Percentiles rank a stretch among this genome's conserved stretches.
These are phyloP conservation scores for Podaxis mareebaensis DNA, from an alignment of 768 basidiomycete species.

Conservation along the genomic window DNA sequence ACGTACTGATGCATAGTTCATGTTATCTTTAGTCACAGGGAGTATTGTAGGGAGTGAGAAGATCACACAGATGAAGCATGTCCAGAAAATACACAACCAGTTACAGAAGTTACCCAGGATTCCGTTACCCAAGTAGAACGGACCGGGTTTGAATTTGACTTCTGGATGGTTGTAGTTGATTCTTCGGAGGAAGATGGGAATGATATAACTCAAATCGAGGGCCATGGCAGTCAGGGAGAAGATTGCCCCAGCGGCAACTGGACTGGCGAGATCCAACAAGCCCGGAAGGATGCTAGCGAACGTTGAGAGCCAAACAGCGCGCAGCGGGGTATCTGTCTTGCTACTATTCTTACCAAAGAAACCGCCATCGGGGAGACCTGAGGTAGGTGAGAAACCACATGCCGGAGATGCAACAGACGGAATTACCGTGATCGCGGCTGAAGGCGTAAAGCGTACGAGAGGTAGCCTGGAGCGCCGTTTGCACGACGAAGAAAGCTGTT, in stretches of 20 bases:
- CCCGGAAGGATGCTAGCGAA: constrained; percentile 68
- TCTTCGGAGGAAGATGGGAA: constrained; percentile 77
- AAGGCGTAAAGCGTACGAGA: constrained; percentile 85
- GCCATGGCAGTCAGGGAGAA: constrained; percentile 83
- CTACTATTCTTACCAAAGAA: constrained; percentile 70
- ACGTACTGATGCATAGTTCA: constrained; percentile 81
- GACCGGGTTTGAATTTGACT: constrained; percentile 82
- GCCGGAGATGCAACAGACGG: neutral
- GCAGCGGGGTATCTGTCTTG: constrained; percentile 71
- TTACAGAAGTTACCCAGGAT: constrained; percentile 63
- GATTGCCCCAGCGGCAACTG: constrained; percentile 76
- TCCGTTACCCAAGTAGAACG: constrained; percentile 82
- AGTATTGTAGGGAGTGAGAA: constrained; percentile 70
- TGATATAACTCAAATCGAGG: constrained; percentile 77
- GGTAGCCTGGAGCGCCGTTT: constrained; percentile 79
- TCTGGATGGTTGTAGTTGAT: constrained; percentile 73
- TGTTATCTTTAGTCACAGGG: constrained; percentile 70
- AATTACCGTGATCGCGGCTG: constrained; percentile 70
- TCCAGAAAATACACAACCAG: constrained; percentile 66
- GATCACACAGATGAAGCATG: constrained; percentile 66
- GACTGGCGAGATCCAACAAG: constrained; percentile 73
- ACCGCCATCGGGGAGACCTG: constrained; percentile 72
- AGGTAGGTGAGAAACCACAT: constrained; percentile 9
- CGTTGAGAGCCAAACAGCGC: constrained; percentile 75
- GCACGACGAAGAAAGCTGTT: constrained; percentile 85